These are phyloP conservation scores for Venturiaceae sp. DNA, from an alignment of 2,329 filamentous ascomycete species.

Conservation along the genomic window DNA sequence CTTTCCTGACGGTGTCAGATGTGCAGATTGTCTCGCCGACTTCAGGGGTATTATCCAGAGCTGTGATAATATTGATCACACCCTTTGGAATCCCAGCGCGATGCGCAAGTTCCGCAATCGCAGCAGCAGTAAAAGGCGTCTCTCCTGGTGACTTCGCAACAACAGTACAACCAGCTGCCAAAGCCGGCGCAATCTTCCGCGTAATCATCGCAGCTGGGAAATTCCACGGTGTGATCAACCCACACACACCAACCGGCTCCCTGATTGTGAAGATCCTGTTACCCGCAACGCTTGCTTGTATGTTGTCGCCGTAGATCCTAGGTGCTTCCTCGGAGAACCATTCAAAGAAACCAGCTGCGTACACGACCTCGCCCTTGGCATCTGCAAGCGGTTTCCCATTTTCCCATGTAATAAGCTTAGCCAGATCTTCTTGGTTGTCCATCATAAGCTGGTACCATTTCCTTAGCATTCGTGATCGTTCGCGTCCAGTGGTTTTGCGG, in stretches of 20 bases:
- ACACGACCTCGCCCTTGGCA: slow-evolving; percentile 29
- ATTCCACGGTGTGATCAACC: slow-evolving; percentile 67
- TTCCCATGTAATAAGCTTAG: slow-evolving; percentile 78
- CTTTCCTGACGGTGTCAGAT: slow-evolving; percentile 68
- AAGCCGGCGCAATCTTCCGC: slow-evolving; percentile 48
- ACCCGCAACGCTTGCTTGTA: slow-evolving; percentile 57
- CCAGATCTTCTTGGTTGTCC: slow-evolving; percentile 70
- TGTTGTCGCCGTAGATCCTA: slow-evolving; percentile 52
- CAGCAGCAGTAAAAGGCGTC: slow-evolving; percentile 84
- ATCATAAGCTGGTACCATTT: slow-evolving; percentile 76
- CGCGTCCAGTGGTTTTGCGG: slow-evolving; percentile 60
- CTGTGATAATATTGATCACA: slow-evolving; percentile 82
- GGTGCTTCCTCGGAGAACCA: slow-evolving; percentile 31
- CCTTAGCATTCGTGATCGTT: slow-evolving; percentile 63
- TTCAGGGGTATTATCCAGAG: slow-evolving; percentile 66
- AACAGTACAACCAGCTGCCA: slow-evolving; percentile 92
- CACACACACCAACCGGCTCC: slow-evolving; percentile 77
- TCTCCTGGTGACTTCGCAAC: slow-evolving; percentile 87
- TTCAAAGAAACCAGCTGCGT: slow-evolving; percentile 30
- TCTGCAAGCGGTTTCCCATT: slow-evolving; percentile 72
- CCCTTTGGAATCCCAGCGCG: slow-evolving; percentile 84
- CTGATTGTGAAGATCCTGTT: slow-evolving; percentile 72
- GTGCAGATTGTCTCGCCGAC: slow-evolving; percentile 72
- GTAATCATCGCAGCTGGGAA: slow-evolving; percentile 50
- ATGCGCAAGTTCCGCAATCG: slow-evolving; percentile 74